These are phyloP conservation scores for Articulospora tetracladia DNA, from an alignment of 495 filamentous ascomycete genomes.

Conservation along the genomic window DNA sequence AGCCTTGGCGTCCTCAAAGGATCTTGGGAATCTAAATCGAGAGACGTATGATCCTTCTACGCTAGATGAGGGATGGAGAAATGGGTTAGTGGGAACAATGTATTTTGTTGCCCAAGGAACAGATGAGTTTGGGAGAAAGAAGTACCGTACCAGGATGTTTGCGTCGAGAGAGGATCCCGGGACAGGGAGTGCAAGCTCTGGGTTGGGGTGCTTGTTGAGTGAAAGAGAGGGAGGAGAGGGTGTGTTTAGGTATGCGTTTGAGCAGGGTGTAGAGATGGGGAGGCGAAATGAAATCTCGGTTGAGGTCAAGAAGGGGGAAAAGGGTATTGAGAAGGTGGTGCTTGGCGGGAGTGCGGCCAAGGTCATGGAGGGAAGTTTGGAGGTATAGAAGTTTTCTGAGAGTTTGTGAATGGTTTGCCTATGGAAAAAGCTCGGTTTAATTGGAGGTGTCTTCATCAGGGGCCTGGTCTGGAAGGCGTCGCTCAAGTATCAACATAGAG, in stretches of 20 bases:
- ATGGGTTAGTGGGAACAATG: constrained; percentile 49
- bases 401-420: no score
- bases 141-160: constrained; percentile 49
- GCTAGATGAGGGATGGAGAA: constrained; percentile 45
- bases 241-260: constrained; percentile 42
- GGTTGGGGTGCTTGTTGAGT: constrained; percentile 53
- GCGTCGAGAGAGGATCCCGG: constrained; percentile 62
- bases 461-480: no score
- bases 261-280: constrained; percentile 80
- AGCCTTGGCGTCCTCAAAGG: constrained; percentile 29
- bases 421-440: no score
- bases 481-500: no score
- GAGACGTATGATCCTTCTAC: constrained; percentile 4
- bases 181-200: constrained; percentile 62
- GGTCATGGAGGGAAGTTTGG: constrained; percentile 50
- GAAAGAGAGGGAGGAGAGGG: constrained; percentile 15
- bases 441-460: no score
- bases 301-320: constrained; percentile 28
- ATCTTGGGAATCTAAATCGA: neutral
- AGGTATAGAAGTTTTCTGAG: constrained; percentile 9
- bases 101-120: constrained; percentile 42
- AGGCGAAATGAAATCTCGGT: constrained; percentile 55
- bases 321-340: constrained; percentile 41
- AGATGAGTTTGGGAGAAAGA: constrained; percentile 18
- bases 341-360: constrained; percentile 53